Percentiles rank a stretch among this genome's conserved stretches.
phyloP scores from a whole-genome alignment of 805 yeast genomes.

The Scheffersomyces amazonensis region DNA sequence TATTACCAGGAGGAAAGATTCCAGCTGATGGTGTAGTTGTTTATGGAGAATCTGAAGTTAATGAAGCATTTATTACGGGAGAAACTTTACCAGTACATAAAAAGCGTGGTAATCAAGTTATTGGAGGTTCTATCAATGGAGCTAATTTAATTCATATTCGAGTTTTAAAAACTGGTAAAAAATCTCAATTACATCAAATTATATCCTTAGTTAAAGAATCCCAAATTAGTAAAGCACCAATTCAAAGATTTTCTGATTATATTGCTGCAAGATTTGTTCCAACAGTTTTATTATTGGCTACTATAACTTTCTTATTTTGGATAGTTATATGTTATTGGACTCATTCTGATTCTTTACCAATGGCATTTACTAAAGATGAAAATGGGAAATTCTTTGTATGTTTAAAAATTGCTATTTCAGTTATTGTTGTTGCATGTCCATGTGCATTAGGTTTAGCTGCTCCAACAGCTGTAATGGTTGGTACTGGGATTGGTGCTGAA shows the following conservation, averaged over 20 bases:
- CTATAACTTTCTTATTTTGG: constrained; percentile 55
- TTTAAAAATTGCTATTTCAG: constrained; percentile 80
- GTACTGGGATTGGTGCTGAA: constrained; percentile 92
- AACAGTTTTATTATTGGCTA: constrained; percentile 56
- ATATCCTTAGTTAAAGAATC: constrained; percentile 86
- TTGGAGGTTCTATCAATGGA: constrained; percentile 92
- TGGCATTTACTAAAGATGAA: constrained; percentile 40
- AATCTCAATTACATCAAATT: constrained; percentile 84
- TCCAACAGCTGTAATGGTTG: constrained; percentile 99
- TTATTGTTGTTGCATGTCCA: constrained; percentile 97
- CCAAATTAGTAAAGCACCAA: constrained; percentile 84
- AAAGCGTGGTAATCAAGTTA: constrained; percentile 54
- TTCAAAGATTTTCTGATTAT: constrained; percentile 83
- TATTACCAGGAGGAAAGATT: constrained; percentile 82
- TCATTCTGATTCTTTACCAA: constrained; percentile 35
- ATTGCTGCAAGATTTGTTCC: constrained; percentile 88
- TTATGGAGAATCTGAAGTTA: constrained; percentile 77
- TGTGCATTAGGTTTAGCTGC: constrained; percentile 97
- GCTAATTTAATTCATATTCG: constrained; percentile 65
- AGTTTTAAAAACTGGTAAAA: constrained; percentile 72
- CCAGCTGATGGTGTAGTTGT: constrained; percentile 90
- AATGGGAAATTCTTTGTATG: constrained; percentile 66
- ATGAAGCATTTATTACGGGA: constrained; percentile 90
- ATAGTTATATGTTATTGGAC: constrained; percentile 28
- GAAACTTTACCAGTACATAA: constrained; percentile 80